Evolutionary conservation across 768 basidiomycete genomes (phyloP).

Genomic region (Pisolithus microcarpus): DNA sequence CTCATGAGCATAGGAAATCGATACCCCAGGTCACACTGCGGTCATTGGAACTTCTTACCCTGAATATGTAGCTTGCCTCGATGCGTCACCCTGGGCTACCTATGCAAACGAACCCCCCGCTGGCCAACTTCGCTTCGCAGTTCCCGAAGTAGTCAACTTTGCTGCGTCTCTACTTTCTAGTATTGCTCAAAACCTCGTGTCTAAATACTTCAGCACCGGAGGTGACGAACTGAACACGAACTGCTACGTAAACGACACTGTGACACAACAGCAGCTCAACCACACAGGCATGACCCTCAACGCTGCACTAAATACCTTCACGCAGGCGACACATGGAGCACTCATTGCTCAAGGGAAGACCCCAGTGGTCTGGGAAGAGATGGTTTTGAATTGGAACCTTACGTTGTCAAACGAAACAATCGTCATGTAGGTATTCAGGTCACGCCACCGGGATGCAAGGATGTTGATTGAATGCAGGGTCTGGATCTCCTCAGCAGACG

Average conservation of each 20-base stretch:
- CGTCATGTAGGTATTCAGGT: constrained; percentile 27
- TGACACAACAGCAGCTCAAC: constrained; percentile 51
- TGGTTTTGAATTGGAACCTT: constrained; percentile 36
- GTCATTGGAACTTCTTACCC: constrained; percentile 59
- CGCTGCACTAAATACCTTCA: constrained; percentile 59
- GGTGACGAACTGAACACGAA: constrained; percentile 73
- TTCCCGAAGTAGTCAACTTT: constrained; percentile 53
- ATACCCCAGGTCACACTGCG: constrained; percentile 78
- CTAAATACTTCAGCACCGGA: constrained; percentile 67
- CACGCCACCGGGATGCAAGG: neutral
- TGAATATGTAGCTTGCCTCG: constrained; percentile 63
- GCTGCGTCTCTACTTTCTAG: constrained; percentile 45
- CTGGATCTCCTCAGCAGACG: constrained; percentile 42
- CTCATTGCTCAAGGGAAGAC: constrained; percentile 56
- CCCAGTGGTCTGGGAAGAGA: constrained; percentile 78
- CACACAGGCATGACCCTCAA: constrained; percentile 46
- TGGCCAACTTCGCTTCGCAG: constrained; percentile 73
- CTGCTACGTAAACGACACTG: constrained; percentile 58
- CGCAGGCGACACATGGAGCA: constrained; percentile 49
- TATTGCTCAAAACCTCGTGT: constrained; percentile 46
- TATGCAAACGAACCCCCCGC: constrained; percentile 75
- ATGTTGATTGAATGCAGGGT: constrained; percentile 22
- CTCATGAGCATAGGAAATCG: constrained; percentile 52
- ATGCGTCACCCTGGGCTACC: constrained; percentile 47
- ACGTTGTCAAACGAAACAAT: constrained; percentile 36